Base-by-base conservation (phyloP, 164 flowering plant genomes). In the Magnolia officinalis region DNA sequence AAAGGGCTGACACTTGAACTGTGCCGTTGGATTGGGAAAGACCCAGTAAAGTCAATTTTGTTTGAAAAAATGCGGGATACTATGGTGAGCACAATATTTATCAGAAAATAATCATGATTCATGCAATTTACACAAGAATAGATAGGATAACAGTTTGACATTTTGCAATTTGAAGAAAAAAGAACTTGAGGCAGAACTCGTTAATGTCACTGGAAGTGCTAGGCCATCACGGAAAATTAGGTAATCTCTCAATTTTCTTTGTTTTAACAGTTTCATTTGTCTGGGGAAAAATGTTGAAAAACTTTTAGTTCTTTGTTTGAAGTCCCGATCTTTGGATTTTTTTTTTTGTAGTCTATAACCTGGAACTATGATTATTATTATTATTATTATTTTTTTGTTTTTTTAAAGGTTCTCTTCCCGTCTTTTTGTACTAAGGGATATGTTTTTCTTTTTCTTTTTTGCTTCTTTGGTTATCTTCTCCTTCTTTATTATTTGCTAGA, bases 11-110 rank as follows among this genome's bases (percentile, higher is more conserved):
- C 99, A 13, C 90, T 96, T 67, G 99, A 96, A 86, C 93, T 96
- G 77, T 96, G 98, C 75, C 99, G 99, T 63, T 96, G 99, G 99
- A 94, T 94, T 79, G 98, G 99, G n/a, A 96, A 96, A 82, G 99
- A 96, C 49, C 89, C 97, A 49, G 98, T 96, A 19, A 96, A 94
- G 74, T 89, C 98, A 31, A 94, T 94, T 59, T 84, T 96, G 79
- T 89, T 96, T 83, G 99, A 96, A 85, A 96, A 96, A 74, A 96
- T 96, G 99, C 78, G 99, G 69, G 99, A 96, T 86, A 91, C 98
- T 24, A 96, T 96, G 99, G 99, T 96, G 82, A 68, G 83, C 29
- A 59, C 23, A 18, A 24, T 67, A 26, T 58, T 13, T 13, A 55
- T 52, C 65, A 72, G 4, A 69, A 68, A 68, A 4, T 7, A 5